Evolutionary conservation across 495 filamentous ascomycete genomes (phyloP).

Genomic region (Aspergillus taichungensis): DNA sequence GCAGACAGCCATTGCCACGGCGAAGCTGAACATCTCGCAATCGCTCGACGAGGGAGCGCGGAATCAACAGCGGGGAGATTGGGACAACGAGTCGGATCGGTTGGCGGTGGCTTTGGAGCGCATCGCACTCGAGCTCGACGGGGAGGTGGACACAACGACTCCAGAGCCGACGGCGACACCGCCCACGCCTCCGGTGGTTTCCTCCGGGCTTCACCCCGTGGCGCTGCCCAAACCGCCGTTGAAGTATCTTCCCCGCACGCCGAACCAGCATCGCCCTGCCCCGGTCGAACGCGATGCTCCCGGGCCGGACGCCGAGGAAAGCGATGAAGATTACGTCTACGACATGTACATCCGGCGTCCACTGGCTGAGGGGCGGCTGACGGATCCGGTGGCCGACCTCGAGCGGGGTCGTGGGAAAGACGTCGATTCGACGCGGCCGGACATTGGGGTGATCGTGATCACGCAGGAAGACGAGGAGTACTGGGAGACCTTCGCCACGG

Average conservation of each 20-base stretch:
- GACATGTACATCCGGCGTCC: constrained; percentile 51
- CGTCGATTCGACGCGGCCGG: constrained; percentile 24
- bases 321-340: constrained; percentile 52
- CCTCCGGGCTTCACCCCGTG: background rate
- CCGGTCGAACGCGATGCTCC: background rate
- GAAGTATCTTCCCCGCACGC: constrained; percentile 30
- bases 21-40: constrained; percentile 31
- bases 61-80: constrained; percentile 22
- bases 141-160: constrained; percentile 8
- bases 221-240: constrained; percentile 23
- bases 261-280: constrained; percentile 21
- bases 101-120: constrained; percentile 38
- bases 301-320: constrained; percentile 20
- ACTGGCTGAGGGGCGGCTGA: constrained; percentile 21
- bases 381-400: constrained; percentile 24
- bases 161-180: constrained; percentile 8
- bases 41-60: constrained; percentile 26
- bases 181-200: background rate
- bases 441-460: constrained; percentile 52
- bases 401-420: constrained; percentile 23
- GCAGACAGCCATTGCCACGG: constrained; percentile 27
- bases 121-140: constrained; percentile 38
- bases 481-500: constrained; percentile 49
- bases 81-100: constrained; percentile 36
- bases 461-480: constrained; percentile 46